These are phyloP conservation scores for Prosopis cineraria DNA, from an alignment of 306 rosid genomes.

Conservation along the genomic window DNA sequence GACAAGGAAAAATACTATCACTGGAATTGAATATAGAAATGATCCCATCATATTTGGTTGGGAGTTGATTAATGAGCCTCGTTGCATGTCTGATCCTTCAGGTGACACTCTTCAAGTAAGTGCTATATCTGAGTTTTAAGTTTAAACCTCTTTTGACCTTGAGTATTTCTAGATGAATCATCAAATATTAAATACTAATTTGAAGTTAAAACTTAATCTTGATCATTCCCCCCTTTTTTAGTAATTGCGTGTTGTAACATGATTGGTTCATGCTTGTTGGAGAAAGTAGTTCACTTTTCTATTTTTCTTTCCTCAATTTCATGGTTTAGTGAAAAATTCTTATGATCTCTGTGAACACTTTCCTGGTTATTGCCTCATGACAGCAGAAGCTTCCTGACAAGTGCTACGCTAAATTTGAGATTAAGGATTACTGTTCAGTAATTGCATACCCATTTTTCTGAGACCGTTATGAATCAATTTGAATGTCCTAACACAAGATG, in stretches of 20 bases:
- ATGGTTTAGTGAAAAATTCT: not conserved
- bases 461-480: not conserved
- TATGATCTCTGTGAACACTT: conserved; percentile 12
- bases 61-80: conserved; percentile 98
- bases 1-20: conserved; percentile 84
- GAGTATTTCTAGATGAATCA: conserved; percentile 1
- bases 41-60: conserved; percentile 95
- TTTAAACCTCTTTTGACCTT: not conserved
- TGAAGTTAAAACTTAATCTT: not conserved
- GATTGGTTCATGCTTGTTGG: not conserved
- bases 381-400: not conserved
- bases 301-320: conserved; percentile 13
- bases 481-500: not conserved
- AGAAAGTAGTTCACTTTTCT: conserved; percentile 5
- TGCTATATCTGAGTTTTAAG: conserved; percentile 24
- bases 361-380: conserved; percentile 15
- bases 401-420: conserved; percentile 9
- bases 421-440: not conserved
- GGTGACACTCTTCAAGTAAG: conserved; percentile 98
- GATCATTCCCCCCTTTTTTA: not conserved
- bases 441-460: not conserved
- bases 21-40: conserved; percentile 80
- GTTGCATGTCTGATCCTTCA: conserved; percentile 91
- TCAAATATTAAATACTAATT: conserved; percentile 13
- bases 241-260: not conserved